A percentile compares a stretch with the other conserved stretches of the same genome.
Conservation (phyloP, 2,329 filamentous ascomycete genomes). For the Pseudocercospora eumusae region DNA sequence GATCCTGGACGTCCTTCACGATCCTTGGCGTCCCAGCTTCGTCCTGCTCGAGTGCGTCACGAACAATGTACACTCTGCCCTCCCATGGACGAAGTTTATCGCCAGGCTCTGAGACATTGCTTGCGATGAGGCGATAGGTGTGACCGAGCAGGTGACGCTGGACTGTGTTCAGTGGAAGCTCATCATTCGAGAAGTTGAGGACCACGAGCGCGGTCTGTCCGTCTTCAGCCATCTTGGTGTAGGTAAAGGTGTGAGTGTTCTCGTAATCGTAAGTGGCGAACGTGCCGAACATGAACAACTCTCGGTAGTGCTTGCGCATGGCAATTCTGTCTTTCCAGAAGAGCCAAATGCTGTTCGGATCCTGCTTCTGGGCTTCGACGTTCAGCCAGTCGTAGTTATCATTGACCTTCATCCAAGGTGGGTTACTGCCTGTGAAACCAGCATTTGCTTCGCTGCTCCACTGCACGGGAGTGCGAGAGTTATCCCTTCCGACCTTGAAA, state of each 20-base stretch:
- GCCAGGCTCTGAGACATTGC: conserved; percentile 36
- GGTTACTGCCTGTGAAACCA: conserved; percentile 61
- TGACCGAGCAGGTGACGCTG: conserved; percentile 28
- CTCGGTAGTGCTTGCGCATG: conserved; percentile 60
- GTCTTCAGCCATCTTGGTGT: conserved; percentile 39
- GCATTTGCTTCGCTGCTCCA: conserved; percentile 64
- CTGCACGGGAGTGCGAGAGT: conserved; percentile 71
- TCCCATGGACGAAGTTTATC: conserved; percentile 40
- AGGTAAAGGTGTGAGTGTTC: conserved; percentile 57
- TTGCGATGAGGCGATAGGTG: conserved; percentile 49
- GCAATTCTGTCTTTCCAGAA: conserved; percentile 58
- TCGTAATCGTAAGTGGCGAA: conserved; percentile 59
- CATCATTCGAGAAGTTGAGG: conserved; percentile 43
- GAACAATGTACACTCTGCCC: conserved; percentile 42
- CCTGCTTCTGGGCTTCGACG: conserved; percentile 55
- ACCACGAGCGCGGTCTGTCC: conserved; percentile 39
- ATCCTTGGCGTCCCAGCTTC: conserved; percentile 3
- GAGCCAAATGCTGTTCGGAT: conserved; percentile 56
- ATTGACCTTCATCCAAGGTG: conserved; percentile 72
- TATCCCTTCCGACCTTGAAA: conserved; percentile 66
- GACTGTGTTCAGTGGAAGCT: conserved; percentile 28
- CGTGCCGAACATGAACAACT: conserved; percentile 68
- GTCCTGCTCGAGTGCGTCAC: conserved; percentile 17
- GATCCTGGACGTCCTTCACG: conserved; percentile 22
- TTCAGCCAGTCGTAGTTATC: conserved; percentile 65